These are phyloP conservation scores for Saccharomycopsis babjevae DNA, from an alignment of 805 yeast genomes.

Conservation along the genomic window DNA sequence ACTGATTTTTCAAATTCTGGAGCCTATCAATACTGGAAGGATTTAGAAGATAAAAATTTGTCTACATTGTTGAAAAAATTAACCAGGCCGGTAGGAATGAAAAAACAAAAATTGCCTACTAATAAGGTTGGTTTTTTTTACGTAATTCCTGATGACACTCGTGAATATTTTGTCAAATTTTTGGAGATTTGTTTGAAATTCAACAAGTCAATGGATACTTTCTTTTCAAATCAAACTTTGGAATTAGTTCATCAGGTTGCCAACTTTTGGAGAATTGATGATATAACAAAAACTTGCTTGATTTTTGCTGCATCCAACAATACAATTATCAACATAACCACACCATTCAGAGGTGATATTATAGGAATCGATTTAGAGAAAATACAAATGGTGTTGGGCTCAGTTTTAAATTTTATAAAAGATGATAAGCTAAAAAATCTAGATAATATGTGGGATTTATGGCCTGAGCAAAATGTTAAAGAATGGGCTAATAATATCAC, in stretches of 20 bases:
- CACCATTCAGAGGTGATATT: slow-evolving; percentile 11
- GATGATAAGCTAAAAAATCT: slow-evolving; percentile 15
- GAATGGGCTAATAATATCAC: slow-evolving; percentile 40
- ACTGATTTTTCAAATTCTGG: slow-evolving; percentile 29
- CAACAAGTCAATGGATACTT: neutral
- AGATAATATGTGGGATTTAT: slow-evolving; percentile 23
- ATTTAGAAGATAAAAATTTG: slow-evolving; percentile 27
- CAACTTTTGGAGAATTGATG: slow-evolving; percentile 49
- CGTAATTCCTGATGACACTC: slow-evolving; percentile 26
- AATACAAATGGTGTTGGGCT: slow-evolving; percentile 26
- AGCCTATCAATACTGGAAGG: slow-evolving; percentile 34
- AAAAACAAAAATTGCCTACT: neutral
- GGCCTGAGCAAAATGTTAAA: slow-evolving; percentile 39
- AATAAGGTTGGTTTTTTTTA: slow-evolving; percentile 22
- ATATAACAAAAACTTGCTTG: slow-evolving; percentile 38
- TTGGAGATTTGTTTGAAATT: slow-evolving; percentile 32
- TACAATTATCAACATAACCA: slow-evolving; percentile 23
- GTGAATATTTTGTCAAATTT: slow-evolving; percentile 30
- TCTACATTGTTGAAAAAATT: slow-evolving; percentile 24
- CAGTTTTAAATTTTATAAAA: slow-evolving; percentile 21
- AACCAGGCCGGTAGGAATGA: slow-evolving; percentile 13
- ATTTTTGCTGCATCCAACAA: slow-evolving; percentile 41
- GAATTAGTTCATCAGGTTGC: slow-evolving; percentile 13
- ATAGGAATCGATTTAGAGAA: slow-evolving; percentile 23
- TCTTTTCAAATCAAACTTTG: slow-evolving; percentile 11